Base-by-base conservation (phyloP, 2,329 filamentous ascomycete genomes). In the Dactylellina leptospora region DNA sequence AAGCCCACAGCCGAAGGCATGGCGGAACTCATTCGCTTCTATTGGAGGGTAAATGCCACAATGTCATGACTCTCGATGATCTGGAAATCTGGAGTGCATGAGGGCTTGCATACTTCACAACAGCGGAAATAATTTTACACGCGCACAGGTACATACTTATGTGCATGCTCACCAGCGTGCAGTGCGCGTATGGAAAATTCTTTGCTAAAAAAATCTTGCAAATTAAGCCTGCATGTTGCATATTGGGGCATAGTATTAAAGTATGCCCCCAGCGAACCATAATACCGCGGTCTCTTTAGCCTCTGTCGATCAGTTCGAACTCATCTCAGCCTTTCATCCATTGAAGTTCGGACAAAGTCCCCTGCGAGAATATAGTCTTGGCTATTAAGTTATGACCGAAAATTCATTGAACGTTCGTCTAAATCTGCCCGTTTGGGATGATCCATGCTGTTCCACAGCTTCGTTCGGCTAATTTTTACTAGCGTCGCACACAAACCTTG, bases 401-500 rank as follows among this genome's bases (percentile, higher is more conserved):
- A 33, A 28, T 20, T 38, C 10, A 42, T 47, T 13, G 22, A 40
- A 36, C 13, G 36, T 68, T 68, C 62, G 62, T 68, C 54, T 68
- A 68, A 68, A 42, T 68, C 45, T 68, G 22, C 62, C 54, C 25
- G 30, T 45, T 68, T 60, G 54, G 38, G 62, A 53, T 13, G 38
- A 60, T 55, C 54, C 62, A 36, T 59, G 62, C 25, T n/a, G 62
- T 68, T 59, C 30, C 62, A 68, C 45, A 56, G 40, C 16, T 45
- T 44, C 33, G 28, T 59, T 68, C 62, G 62, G 62, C 48, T 59
- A 68, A 68, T 44, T 58, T 68, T 68, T 23, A 53, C 40, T 68
- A 47, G 47, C 18, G 25, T 38, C 20, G 25, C 23, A 58, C 23
- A 16, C 23, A 27, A 42, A 4, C 9, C n/a, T 47, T 36, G 48